Evolutionary conservation across 2,329 filamentous ascomycete species (phyloP).

Genomic region (Stagonosporopsis chrysanthemi): DNA sequence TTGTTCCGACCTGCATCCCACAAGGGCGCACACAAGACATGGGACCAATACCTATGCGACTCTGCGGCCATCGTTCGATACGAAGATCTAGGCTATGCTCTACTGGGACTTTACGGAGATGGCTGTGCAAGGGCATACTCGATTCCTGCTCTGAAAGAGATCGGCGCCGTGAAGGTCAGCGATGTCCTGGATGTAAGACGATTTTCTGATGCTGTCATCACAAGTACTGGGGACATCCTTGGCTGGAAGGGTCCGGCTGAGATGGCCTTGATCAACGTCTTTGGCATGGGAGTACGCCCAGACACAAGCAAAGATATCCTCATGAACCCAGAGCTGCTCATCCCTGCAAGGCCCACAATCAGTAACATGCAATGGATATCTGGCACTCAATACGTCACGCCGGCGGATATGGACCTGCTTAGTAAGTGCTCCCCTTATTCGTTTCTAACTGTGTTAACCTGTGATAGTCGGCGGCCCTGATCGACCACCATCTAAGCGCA

Average conservation of each 20-base stretch:
- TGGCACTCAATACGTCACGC: conserved; percentile 89
- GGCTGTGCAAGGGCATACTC: conserved; percentile 80
- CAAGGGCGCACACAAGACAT: conserved; percentile 92
- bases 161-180: conserved; percentile 70
- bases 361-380: conserved; percentile 97
- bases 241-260: conserved; percentile 91
- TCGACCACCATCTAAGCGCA: conserved; percentile 85
- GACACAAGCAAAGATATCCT: conserved; percentile 71
- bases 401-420: conserved; percentile 85
- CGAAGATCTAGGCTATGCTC: conserved; percentile 75
- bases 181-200: conserved; percentile 76
- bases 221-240: conserved; percentile 80
- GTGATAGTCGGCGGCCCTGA: conserved; percentile 79
- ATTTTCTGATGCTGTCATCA: conserved; percentile 74
- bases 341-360: conserved; percentile 87
- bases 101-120: conserved; percentile 87
- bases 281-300: conserved; percentile 74
- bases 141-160: conserved; percentile 86
- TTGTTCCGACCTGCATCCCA: conserved; percentile 84
- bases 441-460: conserved; percentile 5
- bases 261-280: conserved; percentile 81
- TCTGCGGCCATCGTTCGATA: conserved; percentile 78
- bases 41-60: conserved; percentile 84
- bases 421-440: conserved; percentile 53
- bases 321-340: conserved; percentile 75